Evolutionary conservation across 768 basidiomycete genomes (phyloP).

Genomic region (Paxillus ammoniavirescens): DNA sequence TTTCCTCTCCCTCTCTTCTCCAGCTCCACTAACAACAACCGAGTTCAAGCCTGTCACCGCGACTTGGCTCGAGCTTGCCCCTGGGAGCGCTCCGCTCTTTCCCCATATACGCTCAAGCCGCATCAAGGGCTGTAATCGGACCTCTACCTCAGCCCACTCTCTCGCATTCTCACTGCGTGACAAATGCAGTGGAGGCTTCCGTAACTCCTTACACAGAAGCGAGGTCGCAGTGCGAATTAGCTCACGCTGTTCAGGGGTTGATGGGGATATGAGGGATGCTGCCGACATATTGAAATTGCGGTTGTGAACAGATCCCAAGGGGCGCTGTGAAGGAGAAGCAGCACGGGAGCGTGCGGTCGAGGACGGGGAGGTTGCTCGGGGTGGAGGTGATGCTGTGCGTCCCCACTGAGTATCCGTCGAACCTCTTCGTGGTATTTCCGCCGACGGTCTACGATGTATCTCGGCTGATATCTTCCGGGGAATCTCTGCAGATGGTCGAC

Average conservation of each 20-base stretch:
- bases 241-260: slow-evolving; percentile 63
- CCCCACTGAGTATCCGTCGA: slow-evolving; percentile 28
- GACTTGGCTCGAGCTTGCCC: slow-evolving; percentile 44
- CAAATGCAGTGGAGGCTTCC: slow-evolving; percentile 58
- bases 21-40: slow-evolving; percentile 44
- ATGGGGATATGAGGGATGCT: slow-evolving; percentile 46
- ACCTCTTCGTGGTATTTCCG: slow-evolving; percentile 14
- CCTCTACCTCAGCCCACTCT: slow-evolving; percentile 79
- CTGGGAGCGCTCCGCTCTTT: slow-evolving; percentile 48
- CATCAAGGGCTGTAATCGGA: slow-evolving; percentile 54
- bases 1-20: slow-evolving; percentile 74
- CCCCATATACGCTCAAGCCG: slow-evolving; percentile 79
- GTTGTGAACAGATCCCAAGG: slow-evolving; percentile 46
- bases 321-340: slow-evolving; percentile 45
- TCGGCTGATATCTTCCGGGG: too few species aligned
- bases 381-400: slow-evolving; percentile 26
- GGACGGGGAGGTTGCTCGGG: slow-evolving; percentile 43
- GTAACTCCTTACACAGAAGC: slow-evolving; percentile 64
- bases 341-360: slow-evolving; percentile 44
- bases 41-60: slow-evolving; percentile 28
- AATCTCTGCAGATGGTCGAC: slow-evolving; percentile 38
- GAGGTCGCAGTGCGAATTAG: slow-evolving; percentile 64
- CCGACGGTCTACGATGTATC: slow-evolving; percentile 33
- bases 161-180: slow-evolving; percentile 47
- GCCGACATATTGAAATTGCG: slow-evolving; percentile 60